Evolutionary conservation across 169 alveolate species (phyloP).

Genomic region (Plasmodium chabaudi): DNA sequence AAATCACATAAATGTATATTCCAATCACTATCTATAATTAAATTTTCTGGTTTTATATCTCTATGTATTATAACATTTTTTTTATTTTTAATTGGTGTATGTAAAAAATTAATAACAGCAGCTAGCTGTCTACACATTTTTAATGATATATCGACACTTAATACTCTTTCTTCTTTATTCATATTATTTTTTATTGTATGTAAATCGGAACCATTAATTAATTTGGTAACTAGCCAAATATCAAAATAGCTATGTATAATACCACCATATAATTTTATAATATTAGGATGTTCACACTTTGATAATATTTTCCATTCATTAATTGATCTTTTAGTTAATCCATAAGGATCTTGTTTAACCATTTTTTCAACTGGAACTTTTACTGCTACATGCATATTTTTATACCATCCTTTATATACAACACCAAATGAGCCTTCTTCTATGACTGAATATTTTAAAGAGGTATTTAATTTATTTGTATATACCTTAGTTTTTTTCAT

Average conservation of each 20-base stretch:
- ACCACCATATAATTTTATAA: slow-evolving; percentile 89
- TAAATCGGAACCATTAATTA: slow-evolving; percentile 88
- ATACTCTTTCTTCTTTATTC: slow-evolving; percentile 69
- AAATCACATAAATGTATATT: slow-evolving; percentile 87
- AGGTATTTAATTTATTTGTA: slow-evolving; percentile 17
- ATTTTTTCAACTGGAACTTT: slow-evolving; percentile 90
- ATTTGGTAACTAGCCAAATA: slow-evolving; percentile 91
- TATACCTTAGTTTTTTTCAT: slow-evolving; percentile 8
- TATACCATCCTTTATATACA: slow-evolving; percentile 85
- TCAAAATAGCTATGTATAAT: slow-evolving; percentile 90
- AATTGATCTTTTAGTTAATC: slow-evolving; percentile 89
- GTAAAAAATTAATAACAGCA: slow-evolving; percentile 86
- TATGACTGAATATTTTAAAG: slow-evolving; percentile 76
- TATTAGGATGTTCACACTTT: slow-evolving; percentile 85
- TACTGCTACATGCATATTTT: slow-evolving; percentile 85
- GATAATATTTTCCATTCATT: slow-evolving; percentile 92
- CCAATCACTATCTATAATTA: slow-evolving; percentile 84
- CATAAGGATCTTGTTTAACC: slow-evolving; percentile 89
- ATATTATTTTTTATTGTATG: slow-evolving; percentile 88
- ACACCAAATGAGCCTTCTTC: slow-evolving; percentile 90
- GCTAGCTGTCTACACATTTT: slow-evolving; percentile 91
- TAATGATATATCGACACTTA: slow-evolving; percentile 77
- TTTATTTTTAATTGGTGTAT: slow-evolving; percentile 85
- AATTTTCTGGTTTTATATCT: slow-evolving; percentile 89
- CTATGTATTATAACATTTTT: slow-evolving; percentile 85